These are phyloP conservation scores for Lachancea mirantina DNA, from an alignment of 805 yeast genomes.

Conservation along the genomic window DNA sequence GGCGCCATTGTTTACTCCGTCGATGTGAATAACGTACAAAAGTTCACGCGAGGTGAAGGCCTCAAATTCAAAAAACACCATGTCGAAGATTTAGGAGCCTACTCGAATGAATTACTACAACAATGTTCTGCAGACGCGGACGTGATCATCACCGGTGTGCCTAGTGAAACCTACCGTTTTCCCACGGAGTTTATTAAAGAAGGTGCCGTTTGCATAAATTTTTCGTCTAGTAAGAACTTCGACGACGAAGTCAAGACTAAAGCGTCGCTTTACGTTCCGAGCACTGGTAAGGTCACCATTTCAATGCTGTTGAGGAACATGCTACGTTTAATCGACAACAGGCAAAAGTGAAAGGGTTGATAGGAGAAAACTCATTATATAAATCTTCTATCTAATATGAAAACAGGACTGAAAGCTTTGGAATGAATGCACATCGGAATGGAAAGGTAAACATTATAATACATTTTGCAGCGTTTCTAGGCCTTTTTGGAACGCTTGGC, in stretches of 20 bases:
- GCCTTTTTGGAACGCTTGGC: constrained; percentile 24
- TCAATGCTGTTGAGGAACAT: constrained; percentile 89
- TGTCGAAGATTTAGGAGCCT: constrained; percentile 51
- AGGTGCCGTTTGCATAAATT: constrained; percentile 88
- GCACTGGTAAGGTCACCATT: constrained; percentile 93
- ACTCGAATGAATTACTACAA: constrained; percentile 40
- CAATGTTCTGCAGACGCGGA: constrained; percentile 70
- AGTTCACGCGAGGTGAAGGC: constrained; percentile 91
- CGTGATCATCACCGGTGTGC: constrained; percentile 94
- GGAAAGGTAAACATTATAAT: neutral
- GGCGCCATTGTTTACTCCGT: constrained; percentile 95
- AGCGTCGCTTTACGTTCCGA: constrained; percentile 91
- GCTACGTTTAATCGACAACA: constrained; percentile 72
- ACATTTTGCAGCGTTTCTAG: neutral
- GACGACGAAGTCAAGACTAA: constrained; percentile 70
- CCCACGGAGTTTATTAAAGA: constrained; percentile 72
- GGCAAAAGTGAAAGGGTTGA: constrained; percentile 17
- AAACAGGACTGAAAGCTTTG: neutral
- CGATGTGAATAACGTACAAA: constrained; percentile 80
- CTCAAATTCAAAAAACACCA: constrained; percentile 74
- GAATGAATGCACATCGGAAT: constrained; percentile 3
- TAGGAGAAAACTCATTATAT: neutral
- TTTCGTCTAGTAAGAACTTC: constrained; percentile 84
- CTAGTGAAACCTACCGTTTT: constrained; percentile 74
- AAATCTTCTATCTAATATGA: too few relatives aligned